Conservation (phyloP, 768 basidiomycete genomes). For the Cystobasidiopsis lactophilus region DNA sequence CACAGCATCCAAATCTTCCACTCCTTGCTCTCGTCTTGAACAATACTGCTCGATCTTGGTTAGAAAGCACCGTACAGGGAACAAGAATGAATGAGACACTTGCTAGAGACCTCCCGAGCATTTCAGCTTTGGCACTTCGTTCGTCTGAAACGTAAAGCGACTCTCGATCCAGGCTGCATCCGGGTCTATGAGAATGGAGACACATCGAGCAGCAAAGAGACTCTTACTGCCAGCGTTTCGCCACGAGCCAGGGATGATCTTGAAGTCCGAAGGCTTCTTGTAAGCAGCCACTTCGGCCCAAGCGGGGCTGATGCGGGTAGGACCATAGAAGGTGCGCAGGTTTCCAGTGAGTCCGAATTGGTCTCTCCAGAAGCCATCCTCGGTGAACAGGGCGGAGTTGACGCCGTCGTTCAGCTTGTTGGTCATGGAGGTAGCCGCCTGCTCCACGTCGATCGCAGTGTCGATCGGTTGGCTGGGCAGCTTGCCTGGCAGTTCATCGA, state of each 20-base stretch:
- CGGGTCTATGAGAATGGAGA: no score
- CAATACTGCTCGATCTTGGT: neutral
- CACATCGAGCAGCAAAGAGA: no score
- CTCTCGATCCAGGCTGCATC: no score
- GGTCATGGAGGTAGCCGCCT: neutral
- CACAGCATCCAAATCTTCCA: constrained; percentile 1
- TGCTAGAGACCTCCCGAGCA: no score
- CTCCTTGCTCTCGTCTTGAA: neutral
- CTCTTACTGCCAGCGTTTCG: no score
- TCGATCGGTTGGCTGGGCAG: neutral
- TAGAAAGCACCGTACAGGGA: neutral
- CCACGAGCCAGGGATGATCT: no score
- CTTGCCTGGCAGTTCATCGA: constrained; percentile 1
- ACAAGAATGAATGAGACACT: neutral
- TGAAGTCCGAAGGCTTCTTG: no score
- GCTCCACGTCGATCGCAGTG: neutral
- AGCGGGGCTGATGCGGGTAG: no score
- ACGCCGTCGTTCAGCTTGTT: neutral
- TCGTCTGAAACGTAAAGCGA: no score
- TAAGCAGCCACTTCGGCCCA: no score
- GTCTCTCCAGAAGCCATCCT: neutral
- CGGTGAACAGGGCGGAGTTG: neutral
- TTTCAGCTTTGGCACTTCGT: no score
- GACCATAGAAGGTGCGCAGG: constrained; percentile 1
- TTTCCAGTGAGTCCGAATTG: neutral